These are phyloP conservation scores for Corylus heterophylla DNA, from an alignment of 306 rosid genomes.

Conservation along the genomic window DNA sequence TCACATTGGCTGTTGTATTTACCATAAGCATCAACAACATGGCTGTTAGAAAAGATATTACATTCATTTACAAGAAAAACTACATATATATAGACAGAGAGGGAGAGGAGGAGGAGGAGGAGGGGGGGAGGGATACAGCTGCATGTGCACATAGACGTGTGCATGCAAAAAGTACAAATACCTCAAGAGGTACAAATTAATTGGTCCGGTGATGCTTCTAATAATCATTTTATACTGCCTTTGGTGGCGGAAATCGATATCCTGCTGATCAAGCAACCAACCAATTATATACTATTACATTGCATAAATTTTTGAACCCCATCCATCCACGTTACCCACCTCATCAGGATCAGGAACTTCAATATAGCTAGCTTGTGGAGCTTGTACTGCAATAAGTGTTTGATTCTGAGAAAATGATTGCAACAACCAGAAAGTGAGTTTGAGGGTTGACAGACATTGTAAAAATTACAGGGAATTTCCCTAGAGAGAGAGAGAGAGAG, in stretches of 20 bases:
- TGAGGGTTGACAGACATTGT: conserved; percentile 17
- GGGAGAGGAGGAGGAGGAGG: not conserved
- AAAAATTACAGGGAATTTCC: conserved; percentile 6
- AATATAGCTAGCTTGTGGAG: conserved; percentile 71
- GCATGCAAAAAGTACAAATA: conserved; percentile 31
- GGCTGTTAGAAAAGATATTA: conserved; percentile 22
- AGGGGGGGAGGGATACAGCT: conserved; percentile 7
- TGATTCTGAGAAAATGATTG: conserved; percentile 48
- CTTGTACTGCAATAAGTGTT: conserved; percentile 72
- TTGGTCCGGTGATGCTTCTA: conserved; percentile 77
- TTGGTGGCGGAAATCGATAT: conserved; percentile 53
- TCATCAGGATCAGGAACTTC: conserved; percentile 90
- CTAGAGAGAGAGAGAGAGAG: conserved; percentile 20
- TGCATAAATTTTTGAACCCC: conserved; percentile 26
- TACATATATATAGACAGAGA: not conserved
- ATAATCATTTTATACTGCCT: conserved; percentile 66
- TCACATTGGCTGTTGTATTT: conserved; percentile 37
- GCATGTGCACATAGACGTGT: conserved; percentile 12
- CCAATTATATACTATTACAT: conserved; percentile 23
- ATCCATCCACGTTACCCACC: conserved; percentile 48
- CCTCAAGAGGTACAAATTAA: conserved; percentile 72
- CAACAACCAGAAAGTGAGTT: conserved; percentile 32
- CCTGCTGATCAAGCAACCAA: conserved; percentile 50
- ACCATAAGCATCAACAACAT: conserved; percentile 35
- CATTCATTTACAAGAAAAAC: conserved; percentile 1